Conservation (phyloP, 2,329 filamentous ascomycete genomes). For the Beauveria sp. region DNA sequence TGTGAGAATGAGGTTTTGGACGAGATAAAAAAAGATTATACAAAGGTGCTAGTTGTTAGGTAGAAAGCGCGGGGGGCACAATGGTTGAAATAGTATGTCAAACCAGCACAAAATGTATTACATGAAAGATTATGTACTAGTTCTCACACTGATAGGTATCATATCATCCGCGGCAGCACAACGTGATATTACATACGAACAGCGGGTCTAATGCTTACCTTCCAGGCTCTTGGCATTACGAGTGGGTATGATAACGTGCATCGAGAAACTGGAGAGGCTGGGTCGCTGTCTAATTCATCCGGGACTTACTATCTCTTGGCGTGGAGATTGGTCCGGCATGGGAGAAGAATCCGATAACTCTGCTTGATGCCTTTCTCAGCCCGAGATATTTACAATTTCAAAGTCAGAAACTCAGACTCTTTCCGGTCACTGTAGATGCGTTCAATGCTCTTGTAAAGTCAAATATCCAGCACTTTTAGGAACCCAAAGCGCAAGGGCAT, state of each 20-base stretch:
- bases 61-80: neutral
- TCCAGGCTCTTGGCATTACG: constrained; percentile 8
- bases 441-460: neutral
- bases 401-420: rapidly evolving
- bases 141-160: neutral
- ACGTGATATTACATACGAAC: constrained; percentile 8
- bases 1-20: neutral
- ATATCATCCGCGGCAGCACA: neutral
- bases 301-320: constrained; percentile 2
- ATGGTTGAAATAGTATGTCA: constrained; percentile 10
- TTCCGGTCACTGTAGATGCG: too few species aligned
- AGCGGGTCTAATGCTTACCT: constrained; percentile 11
- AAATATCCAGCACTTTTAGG: neutral
- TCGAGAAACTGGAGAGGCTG: neutral
- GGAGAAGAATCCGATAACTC: neutral
- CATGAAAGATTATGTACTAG: constrained; percentile 2
- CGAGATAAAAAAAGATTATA: neutral
- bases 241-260: constrained; percentile 7
- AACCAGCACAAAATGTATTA: neutral
- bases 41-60: neutral
- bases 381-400: too few species aligned
- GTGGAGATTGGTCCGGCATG: neutral
- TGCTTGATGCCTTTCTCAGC: neutral
- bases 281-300: neutral
- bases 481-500: neutral